Base-by-base conservation (phyloP, 2,329 filamentous ascomycete species). In the Aspergillus transmontanensis region DNA sequence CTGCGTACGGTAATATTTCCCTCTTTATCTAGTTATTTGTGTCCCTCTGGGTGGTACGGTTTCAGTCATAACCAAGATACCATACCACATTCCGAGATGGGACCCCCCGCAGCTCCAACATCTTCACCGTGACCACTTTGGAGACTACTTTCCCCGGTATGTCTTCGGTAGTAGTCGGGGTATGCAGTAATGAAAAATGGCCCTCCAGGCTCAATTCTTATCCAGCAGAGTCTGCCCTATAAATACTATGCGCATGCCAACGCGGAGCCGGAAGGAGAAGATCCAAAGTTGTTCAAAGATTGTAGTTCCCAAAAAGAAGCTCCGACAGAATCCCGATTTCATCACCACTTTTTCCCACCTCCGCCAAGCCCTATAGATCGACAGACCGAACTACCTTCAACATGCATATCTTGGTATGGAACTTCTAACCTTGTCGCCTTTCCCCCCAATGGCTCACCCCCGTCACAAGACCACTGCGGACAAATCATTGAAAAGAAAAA, bases 391-490 rank as follows among this genome's bases (percentile, higher is more conserved):
- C 50, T 53, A 32, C 32, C 30, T 53, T 16, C 51, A 66, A 43
- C 63, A 82, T 82, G 80, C 80, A 82, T 75, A 81, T 82, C 66
- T 75, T 82, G 67, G 80, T 82, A 80, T 71, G 78, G 51, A 36
- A 34, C 23, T 32, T 62, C 21, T 66, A 63, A 63, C 50, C 60
- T 65, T 65, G 50, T 60, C 62, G 32, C 50, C 30, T 39, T 21
- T 56, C 23, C 26, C 56, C 58, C 46, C 51, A 54, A 36, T 54
- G 32, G 51, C 23, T 36, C 32, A 34, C 11, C n/a, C 12, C n/a
- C 16, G 30, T 53, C 50, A 53, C 50, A 54, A 54, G 51, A 54
- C 51, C 51, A 54, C 11, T 21, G 6, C 30, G 51, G 30, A n/a
- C 30, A 54, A 54, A 36, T 16, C 34, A 36, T 36, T 1, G 5